Conservation (phyloP, 192 early-diverging fungal species). For the Lobosporangium transversale region DNA sequence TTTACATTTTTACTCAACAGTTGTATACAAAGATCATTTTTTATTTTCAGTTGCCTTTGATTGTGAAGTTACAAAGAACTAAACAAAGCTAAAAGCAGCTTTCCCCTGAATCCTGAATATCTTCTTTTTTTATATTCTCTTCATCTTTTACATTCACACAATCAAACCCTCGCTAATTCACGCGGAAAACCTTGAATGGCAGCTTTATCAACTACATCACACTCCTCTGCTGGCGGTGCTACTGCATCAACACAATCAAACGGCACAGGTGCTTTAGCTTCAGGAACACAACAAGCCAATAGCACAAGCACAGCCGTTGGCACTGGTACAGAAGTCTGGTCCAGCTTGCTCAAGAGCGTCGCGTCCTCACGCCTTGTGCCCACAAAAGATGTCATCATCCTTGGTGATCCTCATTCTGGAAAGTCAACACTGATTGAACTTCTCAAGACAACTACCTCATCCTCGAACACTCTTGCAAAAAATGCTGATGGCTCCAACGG, state of each 20-base stretch:
- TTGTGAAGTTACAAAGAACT: too few species aligned
- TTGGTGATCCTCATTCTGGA: constrained; percentile 85
- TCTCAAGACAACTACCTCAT: constrained; percentile 60
- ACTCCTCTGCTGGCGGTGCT: constrained; percentile 1
- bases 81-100: too few species aligned
- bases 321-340: constrained; percentile 73
- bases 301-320: not conserved
- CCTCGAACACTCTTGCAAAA: constrained; percentile 32
- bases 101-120: too few species aligned
- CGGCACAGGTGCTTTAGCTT: not conserved
- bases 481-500: constrained; percentile 35
- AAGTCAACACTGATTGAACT: constrained; percentile 84
- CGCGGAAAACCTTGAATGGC: not conserved
- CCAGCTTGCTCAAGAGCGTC: constrained; percentile 78
- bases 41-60: too few species aligned
- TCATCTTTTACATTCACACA: not conserved
- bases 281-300: constrained; percentile 4
- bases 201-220: not conserved
- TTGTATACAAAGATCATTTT: too few species aligned
- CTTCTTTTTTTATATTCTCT: too few species aligned
- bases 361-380: constrained; percentile 79
- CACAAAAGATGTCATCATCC: constrained; percentile 81
- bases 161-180: not conserved
- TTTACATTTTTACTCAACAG: too few species aligned
- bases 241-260: not conserved